Evolutionary conservation across 805 yeast species (phyloP).

Genomic region (Metschnikowia peoriensis): DNA sequence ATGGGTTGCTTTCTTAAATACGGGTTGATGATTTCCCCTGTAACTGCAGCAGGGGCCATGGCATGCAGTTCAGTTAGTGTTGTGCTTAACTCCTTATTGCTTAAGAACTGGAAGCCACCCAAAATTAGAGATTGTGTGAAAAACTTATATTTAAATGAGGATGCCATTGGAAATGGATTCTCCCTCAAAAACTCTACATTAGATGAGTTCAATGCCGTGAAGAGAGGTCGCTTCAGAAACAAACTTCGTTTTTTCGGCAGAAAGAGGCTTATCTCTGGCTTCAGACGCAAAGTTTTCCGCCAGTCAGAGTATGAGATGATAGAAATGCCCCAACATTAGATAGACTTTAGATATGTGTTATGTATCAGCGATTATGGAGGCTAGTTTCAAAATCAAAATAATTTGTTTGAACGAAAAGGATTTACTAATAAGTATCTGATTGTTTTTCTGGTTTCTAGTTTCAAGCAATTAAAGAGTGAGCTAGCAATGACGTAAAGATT

Average conservation of each 20-base stretch:
- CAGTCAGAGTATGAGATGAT: constrained; percentile 9
- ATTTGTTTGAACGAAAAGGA: too few relatives aligned
- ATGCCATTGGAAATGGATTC: constrained; percentile 13
- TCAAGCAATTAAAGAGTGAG: too few relatives aligned
- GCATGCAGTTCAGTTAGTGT: constrained; percentile 90
- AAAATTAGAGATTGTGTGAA: constrained; percentile 5
- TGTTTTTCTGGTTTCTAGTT: too few relatives aligned
- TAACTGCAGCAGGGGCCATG: constrained; percentile 90
- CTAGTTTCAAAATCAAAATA: not conserved
- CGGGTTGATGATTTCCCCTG: constrained; percentile 76
- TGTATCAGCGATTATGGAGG: not conserved
- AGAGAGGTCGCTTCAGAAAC: constrained; percentile 3
- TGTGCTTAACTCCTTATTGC: constrained; percentile 69
- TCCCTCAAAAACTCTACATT: constrained; percentile 13
- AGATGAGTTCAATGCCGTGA: constrained; percentile 15
- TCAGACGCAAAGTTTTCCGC: constrained; percentile 2
- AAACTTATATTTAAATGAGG: constrained; percentile 4
- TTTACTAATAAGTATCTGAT: too few relatives aligned
- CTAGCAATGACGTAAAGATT: too few relatives aligned
- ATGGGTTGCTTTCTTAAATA: constrained; percentile 86
- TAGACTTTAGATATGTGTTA: not conserved
- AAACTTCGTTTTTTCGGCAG: constrained; percentile 2
- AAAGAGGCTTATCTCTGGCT: not conserved
- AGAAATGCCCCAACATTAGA: constrained; percentile 6
- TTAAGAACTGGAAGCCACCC: constrained; percentile 62